A percentile compares a stretch with the other conserved stretches of the same genome.
Conservation (phyloP, 805 yeast genomes). For the Candida coquimbonensis region DNA sequence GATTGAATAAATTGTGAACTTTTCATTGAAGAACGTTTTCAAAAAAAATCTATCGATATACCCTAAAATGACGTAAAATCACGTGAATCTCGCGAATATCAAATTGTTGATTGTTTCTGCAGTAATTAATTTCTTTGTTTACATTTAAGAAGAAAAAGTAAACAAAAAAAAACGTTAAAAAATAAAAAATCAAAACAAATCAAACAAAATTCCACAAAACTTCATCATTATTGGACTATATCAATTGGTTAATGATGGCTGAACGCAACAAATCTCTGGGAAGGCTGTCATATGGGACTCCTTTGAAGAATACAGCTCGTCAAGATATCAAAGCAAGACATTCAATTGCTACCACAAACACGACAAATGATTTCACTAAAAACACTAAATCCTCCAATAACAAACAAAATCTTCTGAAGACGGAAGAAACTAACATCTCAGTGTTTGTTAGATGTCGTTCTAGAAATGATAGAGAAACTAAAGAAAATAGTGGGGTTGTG, state of each 20-base stretch:
- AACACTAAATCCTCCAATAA: conserved; percentile 18
- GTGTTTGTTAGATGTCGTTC: conserved; percentile 55
- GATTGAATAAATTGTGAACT: too few relatives aligned
- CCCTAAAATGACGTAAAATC: not conserved
- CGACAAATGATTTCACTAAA: conserved; percentile 10
- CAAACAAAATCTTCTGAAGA: conserved; percentile 7
- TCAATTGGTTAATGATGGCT: not conserved
- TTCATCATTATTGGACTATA: not conserved
- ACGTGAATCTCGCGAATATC: not conserved
- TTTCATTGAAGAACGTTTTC: too few relatives aligned
- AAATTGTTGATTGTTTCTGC: not conserved
- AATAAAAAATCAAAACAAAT: not conserved
- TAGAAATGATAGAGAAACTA: conserved; percentile 46
- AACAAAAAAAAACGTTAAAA: not conserved
- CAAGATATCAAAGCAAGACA: conserved; percentile 1
- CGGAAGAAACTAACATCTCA: conserved; percentile 34
- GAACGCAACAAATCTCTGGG: not conserved
- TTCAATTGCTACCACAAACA: conserved; percentile 2
- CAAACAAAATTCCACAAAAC: not conserved
- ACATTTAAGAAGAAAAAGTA: not conserved
- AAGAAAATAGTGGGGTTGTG: conserved; percentile 49
- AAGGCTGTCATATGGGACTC: not conserved
- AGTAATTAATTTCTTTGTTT: not conserved
- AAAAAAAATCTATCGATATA: not conserved
- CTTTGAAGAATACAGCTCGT: not conserved